A percentile compares a stretch with the other conserved stretches of the same genome.
Conservation (phyloP, 129 eudicot species). For the Mikania micrantha region DNA sequence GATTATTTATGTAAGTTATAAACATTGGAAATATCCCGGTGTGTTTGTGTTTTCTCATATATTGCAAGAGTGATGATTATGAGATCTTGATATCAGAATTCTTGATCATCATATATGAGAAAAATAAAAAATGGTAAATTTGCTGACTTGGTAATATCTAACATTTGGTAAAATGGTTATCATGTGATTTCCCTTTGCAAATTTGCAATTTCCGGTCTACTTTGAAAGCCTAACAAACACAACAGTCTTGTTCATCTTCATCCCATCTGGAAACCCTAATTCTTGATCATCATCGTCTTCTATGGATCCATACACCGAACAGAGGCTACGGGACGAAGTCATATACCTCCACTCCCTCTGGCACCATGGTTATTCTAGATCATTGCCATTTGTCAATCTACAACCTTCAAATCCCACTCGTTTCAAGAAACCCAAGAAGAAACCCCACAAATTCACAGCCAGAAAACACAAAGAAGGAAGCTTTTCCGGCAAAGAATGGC, state of each 20-base stretch:
- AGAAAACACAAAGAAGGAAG: conserved; percentile 1
- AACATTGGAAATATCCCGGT: too few relatives aligned
- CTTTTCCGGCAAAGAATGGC: conserved; percentile 62
- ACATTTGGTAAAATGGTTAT: too few relatives aligned
- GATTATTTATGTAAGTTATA: too few relatives aligned
- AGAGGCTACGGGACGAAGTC: conserved; percentile 50
- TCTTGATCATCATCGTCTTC: background rate
- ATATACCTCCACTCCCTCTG: conserved; percentile 75
- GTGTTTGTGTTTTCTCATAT: too few relatives aligned
- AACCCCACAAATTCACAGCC: conserved; percentile 10
- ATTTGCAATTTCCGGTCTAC: too few relatives aligned
- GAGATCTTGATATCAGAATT: too few relatives aligned
- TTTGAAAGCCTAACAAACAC: too few relatives aligned
- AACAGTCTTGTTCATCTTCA: background rate
- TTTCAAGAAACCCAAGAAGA: conserved; percentile 37
- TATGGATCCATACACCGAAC: conserved; percentile 57
- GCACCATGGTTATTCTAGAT: conserved; percentile 58
- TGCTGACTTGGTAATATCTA: too few relatives aligned
- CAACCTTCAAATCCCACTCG: conserved; percentile 30
- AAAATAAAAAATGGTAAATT: too few relatives aligned
- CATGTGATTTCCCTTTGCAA: too few relatives aligned
- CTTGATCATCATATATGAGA: too few relatives aligned
- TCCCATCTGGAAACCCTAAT: conserved; percentile 11
- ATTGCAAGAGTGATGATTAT: too few relatives aligned
- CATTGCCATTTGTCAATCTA: conserved; percentile 24